Evolutionary conservation across 331 rosid genomes (phyloP), one percentile per base, ranked within the genome.

Genomic region (Dryas integrifolia): DNA sequence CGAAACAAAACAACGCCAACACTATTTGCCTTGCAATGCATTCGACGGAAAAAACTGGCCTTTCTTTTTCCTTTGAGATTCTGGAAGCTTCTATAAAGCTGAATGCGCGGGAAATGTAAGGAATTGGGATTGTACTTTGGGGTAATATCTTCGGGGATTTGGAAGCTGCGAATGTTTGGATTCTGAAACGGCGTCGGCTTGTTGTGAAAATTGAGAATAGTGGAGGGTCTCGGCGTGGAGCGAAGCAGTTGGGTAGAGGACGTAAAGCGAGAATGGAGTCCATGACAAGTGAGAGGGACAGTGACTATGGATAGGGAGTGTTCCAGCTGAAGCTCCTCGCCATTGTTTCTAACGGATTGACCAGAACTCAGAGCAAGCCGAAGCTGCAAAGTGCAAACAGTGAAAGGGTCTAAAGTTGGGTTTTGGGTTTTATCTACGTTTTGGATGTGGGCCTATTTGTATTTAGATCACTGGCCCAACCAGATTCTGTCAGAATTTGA

Each of bases 1-100:
- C 92, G 70, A 86, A 74, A 55, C 90, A 94, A 38, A 91, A 79
- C 41, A 89, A 38, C 15, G 86, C 74, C 53, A 77, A 78, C n/a
- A 76, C 67, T 5, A 87, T 47, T 2, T 83, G 81, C 74, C 77
- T 80, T 5, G 63, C 72, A 45, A 85, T 21, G 77, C 75, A 67
- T 55, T 76, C 56, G 18, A n/a, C 9, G 12, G 74, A 45, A 66
- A 35, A 14, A 60, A 13, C 13, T 3, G 79, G 30, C 39, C 58
- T 40, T 11, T 49, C 41, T 9, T 35, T 72, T 16, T 45, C 41
- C 7, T 47, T 58, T 5, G 84, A 77, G 63, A 67, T 72, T 18
- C 68, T 15, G 55, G 75, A 35, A 15, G 73, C 71, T 55, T 72
- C 51, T 35, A 78, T 65, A 67, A 81, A 77, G 38, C 67, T 58